These are phyloP conservation scores for Papiliotrema nemorosa DNA, from an alignment of 1,284 basidiomycete genomes.

Conservation along the genomic window DNA sequence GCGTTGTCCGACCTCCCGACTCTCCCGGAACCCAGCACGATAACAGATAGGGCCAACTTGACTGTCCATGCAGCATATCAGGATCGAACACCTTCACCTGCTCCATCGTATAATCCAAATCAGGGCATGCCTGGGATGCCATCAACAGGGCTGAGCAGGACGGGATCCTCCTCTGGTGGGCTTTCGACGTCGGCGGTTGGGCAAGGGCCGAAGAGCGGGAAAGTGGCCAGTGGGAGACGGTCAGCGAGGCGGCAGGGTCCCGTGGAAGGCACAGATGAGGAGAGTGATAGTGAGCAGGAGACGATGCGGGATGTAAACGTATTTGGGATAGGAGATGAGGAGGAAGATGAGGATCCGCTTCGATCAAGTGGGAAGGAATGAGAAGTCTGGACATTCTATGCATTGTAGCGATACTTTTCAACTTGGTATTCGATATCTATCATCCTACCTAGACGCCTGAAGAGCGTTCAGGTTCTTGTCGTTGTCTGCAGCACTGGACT, in stretches of 20 bases:
- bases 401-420: not conserved
- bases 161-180: not conserved
- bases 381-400: not conserved
- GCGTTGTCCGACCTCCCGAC: conserved; percentile 18
- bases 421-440: no score
- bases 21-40: not conserved
- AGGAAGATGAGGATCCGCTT: not conserved
- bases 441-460: no score
- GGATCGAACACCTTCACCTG: not conserved
- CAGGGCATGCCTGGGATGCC: not conserved
- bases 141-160: not conserved
- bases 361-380: not conserved
- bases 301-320: not conserved
- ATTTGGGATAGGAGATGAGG: conserved; percentile 4
- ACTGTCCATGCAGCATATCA: not conserved
- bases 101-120: not conserved
- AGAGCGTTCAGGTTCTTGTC: no score
- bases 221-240: not conserved
- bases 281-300: not conserved
- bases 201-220: not conserved
- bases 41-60: not conserved
- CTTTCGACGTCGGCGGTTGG: not conserved
- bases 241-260: not conserved
- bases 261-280: not conserved
- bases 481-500: no score